Percentiles rank a stretch among this genome's conserved stretches.
phyloP scores from a whole-genome alignment of 148 eudicot species.

The Pharnaceum exiguum region DNA sequence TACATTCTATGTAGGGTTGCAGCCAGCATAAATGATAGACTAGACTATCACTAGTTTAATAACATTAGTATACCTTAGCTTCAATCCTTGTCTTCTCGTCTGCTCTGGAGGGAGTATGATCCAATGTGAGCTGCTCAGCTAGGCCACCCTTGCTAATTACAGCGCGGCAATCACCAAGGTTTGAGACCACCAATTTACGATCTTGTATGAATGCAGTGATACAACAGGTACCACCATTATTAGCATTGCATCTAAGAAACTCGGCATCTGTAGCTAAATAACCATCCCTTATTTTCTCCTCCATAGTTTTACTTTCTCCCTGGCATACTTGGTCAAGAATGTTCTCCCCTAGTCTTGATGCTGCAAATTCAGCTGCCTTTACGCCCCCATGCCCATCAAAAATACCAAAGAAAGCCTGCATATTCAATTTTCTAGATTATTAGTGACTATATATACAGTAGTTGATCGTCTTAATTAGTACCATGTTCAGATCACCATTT shows the following conservation, averaged over 20 bases:
- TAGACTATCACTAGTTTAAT: too few relatives aligned
- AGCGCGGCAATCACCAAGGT: conserved; percentile 73
- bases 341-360: conserved; percentile 38
- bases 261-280: conserved; percentile 44
- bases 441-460: too few relatives aligned
- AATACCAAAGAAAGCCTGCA: conserved; percentile 57
- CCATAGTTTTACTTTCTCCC: conserved; percentile 11
- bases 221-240: conserved; percentile 57
- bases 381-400: conserved; percentile 80
- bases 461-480: too few relatives aligned
- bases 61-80: conserved; percentile 28
- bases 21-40: too few relatives aligned
- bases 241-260: conserved; percentile 34
- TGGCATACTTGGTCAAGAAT: conserved; percentile 38
- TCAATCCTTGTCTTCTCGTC: conserved; percentile 50
- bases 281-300: conserved; percentile 36
- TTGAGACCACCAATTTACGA: conserved; percentile 46
- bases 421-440: background rate
- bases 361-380: conserved; percentile 62
- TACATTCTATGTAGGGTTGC: too few relatives aligned
- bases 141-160: conserved; percentile 50
- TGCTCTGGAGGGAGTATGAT: conserved; percentile 47
- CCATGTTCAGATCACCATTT: too few relatives aligned
- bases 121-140: conserved; percentile 53
- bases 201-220: conserved; percentile 44